Percentiles rank a stretch among this genome's conserved stretches.
Evolutionary conservation across 768 basidiomycete species (phyloP).

Genomic region (Porphyrellus cyaneotinctus): DNA sequence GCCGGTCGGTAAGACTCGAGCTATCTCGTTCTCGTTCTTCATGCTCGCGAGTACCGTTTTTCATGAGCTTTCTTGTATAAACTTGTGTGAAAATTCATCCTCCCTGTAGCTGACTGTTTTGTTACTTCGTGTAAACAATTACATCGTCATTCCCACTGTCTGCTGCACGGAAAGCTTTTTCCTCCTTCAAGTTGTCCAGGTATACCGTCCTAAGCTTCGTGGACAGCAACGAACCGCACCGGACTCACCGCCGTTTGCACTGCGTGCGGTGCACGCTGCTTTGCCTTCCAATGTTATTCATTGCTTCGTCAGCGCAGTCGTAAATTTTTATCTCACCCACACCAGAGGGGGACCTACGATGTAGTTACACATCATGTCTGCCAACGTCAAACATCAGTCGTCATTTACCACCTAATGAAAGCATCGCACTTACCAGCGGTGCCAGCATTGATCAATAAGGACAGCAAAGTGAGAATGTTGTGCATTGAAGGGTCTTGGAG

Average conservation of each 20-base stretch:
- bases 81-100: too few relatives aligned
- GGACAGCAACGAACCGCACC: conserved; percentile 73
- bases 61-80: too few relatives aligned
- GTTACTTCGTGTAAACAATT: too few relatives aligned
- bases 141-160: too few relatives aligned
- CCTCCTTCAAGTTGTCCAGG: too few relatives aligned
- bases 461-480: conserved; percentile 73
- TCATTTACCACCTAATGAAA: background rate
- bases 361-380: conserved; percentile 87
- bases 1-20: too few relatives aligned
- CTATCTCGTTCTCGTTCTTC: too few relatives aligned
- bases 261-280: conserved; percentile 63
- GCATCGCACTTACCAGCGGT: conserved; percentile 55
- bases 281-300: conserved; percentile 56
- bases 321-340: conserved; percentile 43
- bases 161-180: too few relatives aligned
- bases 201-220: too few relatives aligned
- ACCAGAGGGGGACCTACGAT: conserved; percentile 41
- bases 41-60: too few relatives aligned
- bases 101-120: too few relatives aligned
- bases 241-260: conserved; percentile 58
- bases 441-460: conserved; percentile 83
- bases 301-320: conserved; percentile 41
- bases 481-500: conserved; percentile 84
- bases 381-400: conserved; percentile 14